Conservation (phyloP, 179 eudicot species). For the Beta lomatogona region DNA sequence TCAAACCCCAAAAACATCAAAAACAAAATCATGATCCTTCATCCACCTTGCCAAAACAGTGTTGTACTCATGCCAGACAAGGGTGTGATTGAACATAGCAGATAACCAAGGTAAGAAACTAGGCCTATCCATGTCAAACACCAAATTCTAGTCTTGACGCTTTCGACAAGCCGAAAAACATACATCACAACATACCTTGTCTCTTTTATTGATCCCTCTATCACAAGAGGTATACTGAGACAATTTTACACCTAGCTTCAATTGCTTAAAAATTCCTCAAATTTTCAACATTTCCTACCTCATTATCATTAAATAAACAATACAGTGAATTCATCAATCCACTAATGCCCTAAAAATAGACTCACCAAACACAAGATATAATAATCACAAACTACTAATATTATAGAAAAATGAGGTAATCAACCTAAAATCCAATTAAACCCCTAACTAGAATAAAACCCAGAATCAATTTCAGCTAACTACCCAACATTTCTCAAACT, state of each 20-base stretch:
- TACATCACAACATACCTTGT: neutral
- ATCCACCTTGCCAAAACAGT: neutral
- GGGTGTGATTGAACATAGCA: neutral
- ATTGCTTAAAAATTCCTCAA: neutral
- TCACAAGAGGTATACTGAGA: neutral
- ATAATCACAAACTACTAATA: neutral
- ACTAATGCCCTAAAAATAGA: neutral
- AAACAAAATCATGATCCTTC: neutral
- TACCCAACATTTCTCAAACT: constrained; percentile 10
- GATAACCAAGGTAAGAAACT: too few species aligned
- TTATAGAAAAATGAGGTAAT: neutral
- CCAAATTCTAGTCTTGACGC: neutral
- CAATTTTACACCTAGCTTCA: neutral
- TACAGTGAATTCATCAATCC: neutral
- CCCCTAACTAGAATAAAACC: neutral
- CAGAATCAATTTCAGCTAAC: neutral
- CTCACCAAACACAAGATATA: neutral
- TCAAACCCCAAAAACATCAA: neutral
- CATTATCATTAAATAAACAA: neutral
- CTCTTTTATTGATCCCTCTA: neutral
- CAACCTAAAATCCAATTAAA: constrained; percentile 1
- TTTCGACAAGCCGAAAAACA: neutral
- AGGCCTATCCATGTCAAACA: too few species aligned
- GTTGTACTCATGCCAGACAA: neutral
- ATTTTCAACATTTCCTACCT: neutral